Base-by-base conservation (phyloP, 768 basidiomycete genomes). In the Leccinum disarticulatum region DNA sequence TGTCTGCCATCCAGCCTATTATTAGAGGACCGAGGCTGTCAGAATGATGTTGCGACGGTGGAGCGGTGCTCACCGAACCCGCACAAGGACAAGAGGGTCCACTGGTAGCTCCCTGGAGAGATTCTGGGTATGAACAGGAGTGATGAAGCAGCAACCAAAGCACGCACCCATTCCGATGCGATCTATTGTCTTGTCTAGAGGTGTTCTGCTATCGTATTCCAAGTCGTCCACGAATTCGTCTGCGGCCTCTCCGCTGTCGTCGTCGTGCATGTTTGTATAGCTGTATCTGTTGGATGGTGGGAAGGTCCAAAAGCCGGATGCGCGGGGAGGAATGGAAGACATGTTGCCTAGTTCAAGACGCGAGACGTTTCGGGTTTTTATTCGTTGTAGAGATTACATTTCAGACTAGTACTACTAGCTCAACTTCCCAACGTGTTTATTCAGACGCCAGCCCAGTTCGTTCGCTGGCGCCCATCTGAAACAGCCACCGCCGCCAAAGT, bases 1-100 rank as follows among this genome's bases (percentile, higher is more conserved):
- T 95, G 75, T 96, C 93, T 56, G 93, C 93, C 81, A 93, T 79
- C 94, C 94, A 96, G 31, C 93, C 94, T 91, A 22, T 22, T 22
- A 22, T 22, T 22, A 66, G 64, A 59, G 35, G 43, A 25, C 10
- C 31, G 33, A 13, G 38, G 25, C 15, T 25, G 33, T 52, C 0
- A 59, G 38, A 6, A 50, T 10, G n/a, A 59, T 10, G 10, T 14
- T 2, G 5, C 14, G 19, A 36, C 3, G 8, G 38, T 0, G n/a
- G 22, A 7, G 25, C 0, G 7, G 48, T 1, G 77, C 91, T 71
- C 76, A 93, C 93, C 91, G 64, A 93, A 90, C 48, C 93, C 93
- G 77, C 94, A 96, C 11, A 95, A 74, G 17, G 89, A 90, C 49
- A 94, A 68, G 46, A 93, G 73, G 6, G 83, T 84, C 91, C 90